Conservation (phyloP, 176 grass and related monocot species). For the Microstegium vimineum region DNA sequence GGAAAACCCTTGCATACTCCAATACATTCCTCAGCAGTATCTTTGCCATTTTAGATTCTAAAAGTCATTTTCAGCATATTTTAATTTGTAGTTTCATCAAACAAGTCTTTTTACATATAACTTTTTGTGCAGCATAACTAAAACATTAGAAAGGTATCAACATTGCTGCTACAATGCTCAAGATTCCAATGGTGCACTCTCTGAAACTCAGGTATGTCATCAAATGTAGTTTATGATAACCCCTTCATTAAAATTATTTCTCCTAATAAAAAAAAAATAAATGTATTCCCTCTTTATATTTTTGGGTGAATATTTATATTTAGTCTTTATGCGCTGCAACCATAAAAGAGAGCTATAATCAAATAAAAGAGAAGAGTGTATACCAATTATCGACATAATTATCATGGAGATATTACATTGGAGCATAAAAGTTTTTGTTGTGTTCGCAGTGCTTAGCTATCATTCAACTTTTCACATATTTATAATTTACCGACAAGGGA, state of each 20-base stretch:
- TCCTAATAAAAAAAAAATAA: neutral
- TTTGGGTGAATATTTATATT: neutral
- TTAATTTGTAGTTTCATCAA: neutral
- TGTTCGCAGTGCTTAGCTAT: neutral
- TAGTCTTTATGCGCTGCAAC: too few relatives aligned
- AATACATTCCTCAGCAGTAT: neutral
- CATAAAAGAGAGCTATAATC: neutral
- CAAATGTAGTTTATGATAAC: neutral
- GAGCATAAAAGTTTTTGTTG: neutral
- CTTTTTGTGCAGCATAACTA: conserved; percentile 41
- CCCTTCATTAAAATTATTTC: neutral
- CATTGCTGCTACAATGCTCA: conserved; percentile 77
- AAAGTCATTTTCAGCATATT: neutral
- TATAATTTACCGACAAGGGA: neutral
- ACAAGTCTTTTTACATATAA: neutral
- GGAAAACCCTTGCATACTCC: neutral
- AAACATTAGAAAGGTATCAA: conserved; percentile 86
- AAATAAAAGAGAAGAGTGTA: neutral
- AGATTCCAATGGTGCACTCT: conserved; percentile 55
- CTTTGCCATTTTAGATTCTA: neutral
- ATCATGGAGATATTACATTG: neutral
- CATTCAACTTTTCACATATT: neutral
- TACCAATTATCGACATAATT: neutral
- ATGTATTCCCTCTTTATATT: neutral
- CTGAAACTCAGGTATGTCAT: conserved; percentile 67